A percentile compares a stretch with the other conserved stretches of the same genome.
Evolutionary conservation across 495 filamentous ascomycete species (phyloP).

Genomic region (Melanomma pulvis-pyrius): DNA sequence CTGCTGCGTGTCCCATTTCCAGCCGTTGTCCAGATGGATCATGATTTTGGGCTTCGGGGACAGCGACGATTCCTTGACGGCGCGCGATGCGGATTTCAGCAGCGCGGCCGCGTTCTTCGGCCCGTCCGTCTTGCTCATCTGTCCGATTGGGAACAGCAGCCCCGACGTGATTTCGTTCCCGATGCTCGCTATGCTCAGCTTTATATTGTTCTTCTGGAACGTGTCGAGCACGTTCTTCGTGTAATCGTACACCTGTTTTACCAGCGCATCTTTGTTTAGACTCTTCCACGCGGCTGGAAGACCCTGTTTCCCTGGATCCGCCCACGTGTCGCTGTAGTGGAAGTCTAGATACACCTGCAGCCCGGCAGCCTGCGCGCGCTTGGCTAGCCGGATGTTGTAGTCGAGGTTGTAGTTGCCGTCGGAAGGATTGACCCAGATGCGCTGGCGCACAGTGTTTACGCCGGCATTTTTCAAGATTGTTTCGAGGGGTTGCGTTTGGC

Average conservation of each 20-base stretch:
- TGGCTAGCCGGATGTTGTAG: slow-evolving; percentile 69
- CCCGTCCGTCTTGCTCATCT: slow-evolving; percentile 41
- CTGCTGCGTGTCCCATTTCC: slow-evolving; percentile 49
- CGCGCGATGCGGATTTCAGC: slow-evolving; percentile 44
- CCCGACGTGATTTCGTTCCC: slow-evolving; percentile 54
- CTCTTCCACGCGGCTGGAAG: slow-evolving; percentile 41
- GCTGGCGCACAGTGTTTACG: slow-evolving; percentile 71
- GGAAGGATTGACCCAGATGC: slow-evolving; percentile 71
- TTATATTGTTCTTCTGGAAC: slow-evolving; percentile 42
- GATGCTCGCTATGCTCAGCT: slow-evolving; percentile 46
- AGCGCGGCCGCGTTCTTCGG: slow-evolving; percentile 45
- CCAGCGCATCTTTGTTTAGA: slow-evolving; percentile 34
- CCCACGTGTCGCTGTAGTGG: slow-evolving; percentile 72
- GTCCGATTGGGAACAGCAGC: slow-evolving; percentile 51
- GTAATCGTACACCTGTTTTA: slow-evolving; percentile 42
- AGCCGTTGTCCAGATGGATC: slow-evolving; percentile 55
- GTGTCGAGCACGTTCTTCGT: slow-evolving; percentile 48
- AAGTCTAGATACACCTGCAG: slow-evolving; percentile 69
- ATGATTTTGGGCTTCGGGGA: slow-evolving; percentile 48
- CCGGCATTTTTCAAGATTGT: slow-evolving; percentile 64
- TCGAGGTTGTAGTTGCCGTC: slow-evolving; percentile 67
- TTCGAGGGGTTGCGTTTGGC: slow-evolving; percentile 60
- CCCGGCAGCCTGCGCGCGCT: slow-evolving; percentile 65
- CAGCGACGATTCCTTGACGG: slow-evolving; percentile 42
- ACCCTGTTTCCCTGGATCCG: slow-evolving; percentile 49